These are phyloP conservation scores for Brassica hybrid DNA, from an alignment of 441 rosid species.

Conservation along the genomic window DNA sequence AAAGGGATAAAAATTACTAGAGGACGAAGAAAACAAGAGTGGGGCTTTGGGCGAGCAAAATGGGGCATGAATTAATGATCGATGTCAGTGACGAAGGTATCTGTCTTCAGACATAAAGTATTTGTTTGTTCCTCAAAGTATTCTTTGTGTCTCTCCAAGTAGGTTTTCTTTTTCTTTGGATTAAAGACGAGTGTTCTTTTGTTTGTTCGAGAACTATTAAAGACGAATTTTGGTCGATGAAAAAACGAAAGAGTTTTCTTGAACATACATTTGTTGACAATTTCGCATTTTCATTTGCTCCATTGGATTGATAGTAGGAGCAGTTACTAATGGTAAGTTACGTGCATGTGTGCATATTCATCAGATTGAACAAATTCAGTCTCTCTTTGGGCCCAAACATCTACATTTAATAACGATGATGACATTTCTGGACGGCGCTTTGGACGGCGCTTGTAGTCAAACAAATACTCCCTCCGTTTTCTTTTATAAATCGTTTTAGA, in stretches of 20 bases:
- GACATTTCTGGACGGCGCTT: constrained; percentile 20
- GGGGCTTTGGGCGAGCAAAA: constrained; percentile 26
- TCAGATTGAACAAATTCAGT: constrained; percentile 4
- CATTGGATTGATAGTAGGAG: background rate
- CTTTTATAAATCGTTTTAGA: no score
- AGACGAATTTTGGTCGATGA: background rate
- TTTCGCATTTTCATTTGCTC: background rate
- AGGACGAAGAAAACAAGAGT: constrained; percentile 4
- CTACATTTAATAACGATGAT: constrained; percentile 14
- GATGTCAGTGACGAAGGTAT: constrained; percentile 41
- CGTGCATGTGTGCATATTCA: background rate
- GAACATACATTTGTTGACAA: no score
- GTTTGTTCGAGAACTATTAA: background rate
- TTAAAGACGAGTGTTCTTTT: background rate
- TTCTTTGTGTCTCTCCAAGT: constrained; percentile 24
- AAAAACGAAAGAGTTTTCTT: no score
- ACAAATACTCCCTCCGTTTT: no score
- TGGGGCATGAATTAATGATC: constrained; percentile 19
- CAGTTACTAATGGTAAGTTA: background rate
- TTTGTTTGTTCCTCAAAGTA: constrained; percentile 22
- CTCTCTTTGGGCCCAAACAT: constrained; percentile 22
- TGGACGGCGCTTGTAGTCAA: constrained; percentile 2
- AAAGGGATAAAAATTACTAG: background rate
- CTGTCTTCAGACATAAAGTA: constrained; percentile 29
- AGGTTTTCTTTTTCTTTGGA: background rate